Conservation (phyloP, 2,329 filamentous ascomycete genomes). For the Truncatella angustata region DNA sequence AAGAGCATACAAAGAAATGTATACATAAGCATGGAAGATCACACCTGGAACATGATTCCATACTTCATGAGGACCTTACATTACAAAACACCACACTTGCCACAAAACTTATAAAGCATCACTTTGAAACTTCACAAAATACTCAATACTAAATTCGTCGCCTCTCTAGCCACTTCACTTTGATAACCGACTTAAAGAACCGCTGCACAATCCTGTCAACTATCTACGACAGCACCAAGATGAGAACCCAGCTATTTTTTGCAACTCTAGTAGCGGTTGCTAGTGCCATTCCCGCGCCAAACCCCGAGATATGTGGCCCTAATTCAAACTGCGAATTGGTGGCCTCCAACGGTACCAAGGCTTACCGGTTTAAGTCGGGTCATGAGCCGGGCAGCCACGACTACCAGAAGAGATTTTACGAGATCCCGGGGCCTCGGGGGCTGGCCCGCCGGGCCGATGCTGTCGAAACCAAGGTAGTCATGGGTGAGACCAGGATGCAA, state of each 20-base stretch:
- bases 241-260: background rate
- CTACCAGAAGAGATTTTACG: conserved; percentile 4
- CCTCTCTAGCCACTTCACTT: background rate
- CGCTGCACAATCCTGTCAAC: background rate
- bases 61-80: background rate
- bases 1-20: background rate
- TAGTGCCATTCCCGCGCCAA: background rate
- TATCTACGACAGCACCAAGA: background rate
- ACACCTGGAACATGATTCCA: background rate
- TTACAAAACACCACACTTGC: background rate
- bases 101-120: background rate
- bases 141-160: background rate
- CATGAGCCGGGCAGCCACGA: conserved; percentile 2
- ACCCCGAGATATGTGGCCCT: background rate
- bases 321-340: conserved; percentile 3
- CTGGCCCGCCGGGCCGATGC: background rate
- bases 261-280: background rate
- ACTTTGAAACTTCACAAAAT: background rate
- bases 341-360: background rate
- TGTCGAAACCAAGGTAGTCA: conserved; percentile 1
- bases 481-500: conserved; percentile 5
- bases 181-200: background rate
- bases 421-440: background rate
- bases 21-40: background rate
- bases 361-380: background rate